A percentile compares a stretch with the other conserved stretches of the same genome.
These are phyloP conservation scores for Suhomyces guaymorum DNA, from an alignment of 1,139 yeast genomes.

Conservation along the genomic window DNA sequence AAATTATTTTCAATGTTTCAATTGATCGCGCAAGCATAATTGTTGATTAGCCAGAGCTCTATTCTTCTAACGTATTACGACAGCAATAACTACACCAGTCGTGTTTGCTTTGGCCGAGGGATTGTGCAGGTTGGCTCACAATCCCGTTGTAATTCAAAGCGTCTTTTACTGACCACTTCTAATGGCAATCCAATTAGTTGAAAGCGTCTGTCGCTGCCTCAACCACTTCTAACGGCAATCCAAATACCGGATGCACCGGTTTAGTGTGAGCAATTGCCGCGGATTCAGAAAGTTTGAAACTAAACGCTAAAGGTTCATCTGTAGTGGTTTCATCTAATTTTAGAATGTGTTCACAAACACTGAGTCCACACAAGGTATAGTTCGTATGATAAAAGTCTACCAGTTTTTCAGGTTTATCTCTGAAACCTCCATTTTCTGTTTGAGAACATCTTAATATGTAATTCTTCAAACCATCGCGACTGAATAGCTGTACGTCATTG, in stretches of 20 bases:
- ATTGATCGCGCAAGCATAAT: too few relatives aligned
- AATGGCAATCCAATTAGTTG: too few relatives aligned
- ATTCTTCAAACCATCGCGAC: slow-evolving; percentile 56
- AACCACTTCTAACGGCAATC: slow-evolving; percentile 46
- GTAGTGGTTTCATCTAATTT: slow-evolving; percentile 12
- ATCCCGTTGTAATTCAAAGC: too few relatives aligned
- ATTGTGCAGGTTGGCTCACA: too few relatives aligned
- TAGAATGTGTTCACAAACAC: slow-evolving; percentile 55
- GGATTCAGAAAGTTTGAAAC: slow-evolving; percentile 16
- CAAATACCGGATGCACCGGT: slow-evolving; percentile 64
- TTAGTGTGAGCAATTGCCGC: slow-evolving; percentile 25
- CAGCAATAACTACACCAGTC: too few relatives aligned
- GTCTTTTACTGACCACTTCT: too few relatives aligned
- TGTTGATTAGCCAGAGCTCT: too few relatives aligned
- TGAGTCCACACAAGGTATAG: slow-evolving; percentile 76
- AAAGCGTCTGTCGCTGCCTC: slow-evolving; percentile 12
- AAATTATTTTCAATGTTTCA: too few relatives aligned
- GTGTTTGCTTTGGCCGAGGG: too few relatives aligned
- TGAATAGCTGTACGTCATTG: slow-evolving; percentile 37
- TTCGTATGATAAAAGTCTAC: slow-evolving; percentile 93
- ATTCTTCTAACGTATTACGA: too few relatives aligned
- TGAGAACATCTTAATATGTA: slow-evolving; percentile 82
- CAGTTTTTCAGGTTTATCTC: slow-evolving; percentile 81
- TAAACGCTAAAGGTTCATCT: slow-evolving; percentile 28
- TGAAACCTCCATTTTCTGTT: slow-evolving; percentile 63